These are phyloP conservation scores for Diaporthe destruens DNA, from an alignment of 2,329 filamentous ascomycete species.

Conservation along the genomic window DNA sequence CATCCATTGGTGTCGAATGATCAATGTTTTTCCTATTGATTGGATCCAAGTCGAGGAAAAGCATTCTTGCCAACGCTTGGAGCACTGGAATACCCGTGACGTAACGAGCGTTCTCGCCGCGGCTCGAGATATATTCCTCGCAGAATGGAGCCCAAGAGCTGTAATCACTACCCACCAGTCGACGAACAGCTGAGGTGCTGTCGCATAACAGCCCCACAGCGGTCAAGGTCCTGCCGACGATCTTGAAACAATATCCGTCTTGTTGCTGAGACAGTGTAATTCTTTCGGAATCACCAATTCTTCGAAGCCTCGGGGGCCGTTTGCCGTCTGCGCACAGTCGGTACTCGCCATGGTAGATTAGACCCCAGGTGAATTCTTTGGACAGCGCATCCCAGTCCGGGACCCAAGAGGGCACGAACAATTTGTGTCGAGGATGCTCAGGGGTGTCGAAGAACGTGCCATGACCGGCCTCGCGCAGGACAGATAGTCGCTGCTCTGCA, in stretches of 20 bases:
- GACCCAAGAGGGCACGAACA: slow-evolving; percentile 21
- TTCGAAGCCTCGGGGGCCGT: not conserved
- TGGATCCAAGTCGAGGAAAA: slow-evolving; percentile 1
- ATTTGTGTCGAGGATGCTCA: slow-evolving; percentile 7
- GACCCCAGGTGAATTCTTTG: slow-evolving; percentile 19
- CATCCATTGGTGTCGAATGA: not conserved
- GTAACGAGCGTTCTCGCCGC: not conserved
- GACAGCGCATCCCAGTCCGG: slow-evolving; percentile 20
- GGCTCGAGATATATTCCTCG: not conserved
- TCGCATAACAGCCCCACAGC: not conserved
- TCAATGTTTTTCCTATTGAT: not conserved
- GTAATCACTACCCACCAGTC: not conserved
- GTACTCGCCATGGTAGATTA: not conserved
- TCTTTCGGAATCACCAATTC: not conserved
- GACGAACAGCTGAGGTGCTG: not conserved
- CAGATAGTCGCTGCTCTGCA: slow-evolving; percentile 1
- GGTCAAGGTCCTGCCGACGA: not conserved
- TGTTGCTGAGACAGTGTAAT: too few relatives aligned
- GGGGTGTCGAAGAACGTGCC: not conserved
- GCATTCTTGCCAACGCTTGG: slow-evolving; percentile 12
- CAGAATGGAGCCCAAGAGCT: slow-evolving; percentile 11
- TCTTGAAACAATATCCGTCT: not conserved
- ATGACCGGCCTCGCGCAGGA: slow-evolving; percentile 15
- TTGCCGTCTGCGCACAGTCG: slow-evolving; percentile 7
- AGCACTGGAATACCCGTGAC: slow-evolving; percentile 3